These are phyloP conservation scores for Chenopodium suecicum DNA, from an alignment of 148 eudicot species.

Conservation along the genomic window DNA sequence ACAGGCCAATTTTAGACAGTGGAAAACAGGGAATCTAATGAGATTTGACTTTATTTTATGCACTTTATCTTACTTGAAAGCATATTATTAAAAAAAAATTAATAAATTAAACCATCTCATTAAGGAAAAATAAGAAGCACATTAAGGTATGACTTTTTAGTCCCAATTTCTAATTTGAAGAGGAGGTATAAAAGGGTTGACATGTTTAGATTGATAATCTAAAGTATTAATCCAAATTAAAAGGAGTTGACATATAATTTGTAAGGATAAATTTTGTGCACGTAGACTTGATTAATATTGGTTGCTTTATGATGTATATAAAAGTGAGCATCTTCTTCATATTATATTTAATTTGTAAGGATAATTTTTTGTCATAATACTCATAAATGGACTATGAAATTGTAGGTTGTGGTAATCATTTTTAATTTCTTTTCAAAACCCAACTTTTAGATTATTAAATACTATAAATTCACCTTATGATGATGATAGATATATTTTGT, in stretches of 20 bases:
- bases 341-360: background rate
- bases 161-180: slow-evolving; percentile 26
- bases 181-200: slow-evolving; percentile 30
- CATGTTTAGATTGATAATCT: slow-evolving; percentile 23
- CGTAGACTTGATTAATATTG: slow-evolving; percentile 29
- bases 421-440: too few relatives aligned
- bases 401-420: background rate
- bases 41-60: slow-evolving; percentile 25
- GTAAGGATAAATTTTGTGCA: background rate
- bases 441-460: background rate
- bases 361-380: background rate
- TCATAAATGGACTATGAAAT: background rate
- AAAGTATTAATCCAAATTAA: slow-evolving; percentile 7
- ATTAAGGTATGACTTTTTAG: slow-evolving; percentile 23
- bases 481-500: background rate
- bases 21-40: slow-evolving; percentile 20
- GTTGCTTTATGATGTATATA: slow-evolving; percentile 13
- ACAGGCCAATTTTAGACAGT: slow-evolving; percentile 1
- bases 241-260: background rate
- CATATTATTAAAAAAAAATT: background rate
- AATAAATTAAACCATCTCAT: background rate
- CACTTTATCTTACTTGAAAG: slow-evolving; percentile 4
- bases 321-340: slow-evolving; percentile 6
- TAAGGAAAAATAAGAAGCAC: slow-evolving; percentile 6
- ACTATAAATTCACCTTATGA: too few relatives aligned